Evolutionary conservation across 352 stramenopile genomes (phyloP).

Genomic region (Thraustotheca clavata): DNA sequence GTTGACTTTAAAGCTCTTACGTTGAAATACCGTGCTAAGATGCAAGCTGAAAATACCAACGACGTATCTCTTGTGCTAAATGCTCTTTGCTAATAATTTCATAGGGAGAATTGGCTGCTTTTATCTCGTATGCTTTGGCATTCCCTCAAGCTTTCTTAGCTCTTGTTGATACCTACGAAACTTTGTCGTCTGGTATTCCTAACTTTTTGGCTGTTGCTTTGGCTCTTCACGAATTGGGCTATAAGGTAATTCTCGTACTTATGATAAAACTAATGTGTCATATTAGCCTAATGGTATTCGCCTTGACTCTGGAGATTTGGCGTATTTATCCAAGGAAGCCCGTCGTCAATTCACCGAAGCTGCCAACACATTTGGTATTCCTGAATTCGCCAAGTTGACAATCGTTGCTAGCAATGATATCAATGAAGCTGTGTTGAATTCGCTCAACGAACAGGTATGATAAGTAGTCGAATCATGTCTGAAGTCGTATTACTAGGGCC

Average conservation of each 20-base stretch:
- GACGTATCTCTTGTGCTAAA: slow-evolving; percentile 37
- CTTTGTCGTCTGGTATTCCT: slow-evolving; percentile 89
- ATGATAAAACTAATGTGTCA: neutral
- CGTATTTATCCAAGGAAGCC: slow-evolving; percentile 89
- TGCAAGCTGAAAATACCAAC: slow-evolving; percentile 67
- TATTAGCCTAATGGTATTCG: slow-evolving; percentile 88
- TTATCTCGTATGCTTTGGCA: slow-evolving; percentile 95
- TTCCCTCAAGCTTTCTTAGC: slow-evolving; percentile 96
- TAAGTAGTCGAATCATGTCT: slow-evolving; percentile 17
- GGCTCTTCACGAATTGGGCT: slow-evolving; percentile 87
- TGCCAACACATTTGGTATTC: slow-evolving; percentile 45
- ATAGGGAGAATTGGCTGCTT: slow-evolving; percentile 96
- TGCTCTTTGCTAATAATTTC: slow-evolving; percentile 23
- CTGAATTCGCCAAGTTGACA: slow-evolving; percentile 73
- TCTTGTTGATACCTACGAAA: slow-evolving; percentile 99
- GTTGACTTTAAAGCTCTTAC: slow-evolving; percentile 77
- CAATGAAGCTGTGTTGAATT: slow-evolving; percentile 95
- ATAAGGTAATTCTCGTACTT: slow-evolving; percentile 30
- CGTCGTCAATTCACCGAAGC: slow-evolving; percentile 50
- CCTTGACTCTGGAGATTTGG: slow-evolving; percentile 97
- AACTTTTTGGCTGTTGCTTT: slow-evolving; percentile 97
- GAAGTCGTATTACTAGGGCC: slow-evolving; percentile 45
- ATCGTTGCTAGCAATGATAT: slow-evolving; percentile 99
- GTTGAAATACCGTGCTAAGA: slow-evolving; percentile 67
- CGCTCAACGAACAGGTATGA: slow-evolving; percentile 86